These are phyloP conservation scores for Ustilago crameri DNA, from an alignment of 1,284 basidiomycete species.

Conservation along the genomic window DNA sequence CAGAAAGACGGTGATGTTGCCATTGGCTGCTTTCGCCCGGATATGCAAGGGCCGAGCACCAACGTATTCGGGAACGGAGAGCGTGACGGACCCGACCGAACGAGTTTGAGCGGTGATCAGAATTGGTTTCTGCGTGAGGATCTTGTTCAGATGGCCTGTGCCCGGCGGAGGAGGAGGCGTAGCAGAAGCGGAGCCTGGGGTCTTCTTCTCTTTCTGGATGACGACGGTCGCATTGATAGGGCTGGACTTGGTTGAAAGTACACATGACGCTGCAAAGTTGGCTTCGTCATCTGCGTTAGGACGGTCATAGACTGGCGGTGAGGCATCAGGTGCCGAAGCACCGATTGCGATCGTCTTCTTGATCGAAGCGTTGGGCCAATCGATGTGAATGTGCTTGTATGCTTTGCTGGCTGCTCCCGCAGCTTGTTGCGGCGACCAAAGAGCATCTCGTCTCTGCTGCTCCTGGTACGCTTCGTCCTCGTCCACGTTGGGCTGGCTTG, in stretches of 20 bases:
- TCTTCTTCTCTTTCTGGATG: conserved; percentile 26
- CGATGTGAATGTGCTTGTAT: conserved; percentile 53
- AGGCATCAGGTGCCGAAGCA: conserved; percentile 36
- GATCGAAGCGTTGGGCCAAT: conserved; percentile 58
- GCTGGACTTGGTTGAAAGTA: conserved; percentile 39
- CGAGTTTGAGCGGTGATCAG: conserved; percentile 38
- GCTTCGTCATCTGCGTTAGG: conserved; percentile 24
- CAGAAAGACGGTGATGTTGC: conserved; percentile 49
- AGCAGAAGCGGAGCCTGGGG: background rate
- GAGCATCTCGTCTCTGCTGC: conserved; percentile 17
- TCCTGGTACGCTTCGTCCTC: conserved; percentile 25
- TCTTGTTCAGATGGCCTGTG: background rate
- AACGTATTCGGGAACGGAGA: conserved; percentile 46
- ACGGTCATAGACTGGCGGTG: conserved; percentile 55
- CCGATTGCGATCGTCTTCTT: conserved; percentile 57
- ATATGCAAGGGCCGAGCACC: conserved; percentile 53
- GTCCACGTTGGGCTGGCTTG: background rate
- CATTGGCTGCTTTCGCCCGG: conserved; percentile 38
- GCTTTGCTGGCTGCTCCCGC: conserved; percentile 6
- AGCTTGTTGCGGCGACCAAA: conserved; percentile 19
- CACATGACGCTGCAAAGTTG: conserved; percentile 36
- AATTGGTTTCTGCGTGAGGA: conserved; percentile 27
- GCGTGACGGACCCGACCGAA: conserved; percentile 25
- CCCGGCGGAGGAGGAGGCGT: background rate
- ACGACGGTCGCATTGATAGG: conserved; percentile 52